These are phyloP conservation scores for Tricholoma terreum DNA, from an alignment of 768 basidiomycete species.

Conservation along the genomic window DNA sequence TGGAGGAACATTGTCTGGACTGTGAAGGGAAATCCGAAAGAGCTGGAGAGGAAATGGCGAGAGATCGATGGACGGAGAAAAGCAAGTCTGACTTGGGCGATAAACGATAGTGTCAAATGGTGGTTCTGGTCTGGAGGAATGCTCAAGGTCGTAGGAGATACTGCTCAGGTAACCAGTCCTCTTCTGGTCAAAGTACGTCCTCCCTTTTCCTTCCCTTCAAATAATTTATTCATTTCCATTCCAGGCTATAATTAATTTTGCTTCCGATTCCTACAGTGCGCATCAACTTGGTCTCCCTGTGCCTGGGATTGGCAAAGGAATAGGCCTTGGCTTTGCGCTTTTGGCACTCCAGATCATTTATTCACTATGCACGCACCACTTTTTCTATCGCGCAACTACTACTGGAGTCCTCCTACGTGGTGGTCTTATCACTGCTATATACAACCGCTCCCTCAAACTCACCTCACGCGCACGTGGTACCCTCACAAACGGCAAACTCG, in stretches of 20 bases:
- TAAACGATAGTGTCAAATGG: slow-evolving; percentile 77
- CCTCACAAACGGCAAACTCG: slow-evolving; percentile 83
- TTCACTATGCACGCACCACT: slow-evolving; percentile 73
- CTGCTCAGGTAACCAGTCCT: slow-evolving; percentile 70
- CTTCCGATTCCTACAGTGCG: slow-evolving; percentile 54
- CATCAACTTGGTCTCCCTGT: slow-evolving; percentile 35
- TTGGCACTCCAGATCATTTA: slow-evolving; percentile 64
- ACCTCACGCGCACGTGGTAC: slow-evolving; percentile 76
- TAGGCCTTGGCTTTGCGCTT: slow-evolving; percentile 74
- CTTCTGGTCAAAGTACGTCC: slow-evolving; percentile 72
- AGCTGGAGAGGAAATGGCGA: slow-evolving; percentile 63
- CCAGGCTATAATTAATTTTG: slow-evolving; percentile 71
- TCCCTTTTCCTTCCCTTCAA: neutral
- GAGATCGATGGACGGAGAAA: slow-evolving; percentile 57
- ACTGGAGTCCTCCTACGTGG: slow-evolving; percentile 80
- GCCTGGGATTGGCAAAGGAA: slow-evolving; percentile 50
- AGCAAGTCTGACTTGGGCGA: slow-evolving; percentile 62
- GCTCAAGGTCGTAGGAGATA: slow-evolving; percentile 60
- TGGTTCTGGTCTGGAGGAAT: slow-evolving; percentile 75
- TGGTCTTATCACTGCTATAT: slow-evolving; percentile 86
- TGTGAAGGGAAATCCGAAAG: slow-evolving; percentile 47
- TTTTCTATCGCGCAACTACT: slow-evolving; percentile 73
- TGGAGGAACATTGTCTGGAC: slow-evolving; percentile 57
- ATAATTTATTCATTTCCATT: neutral
- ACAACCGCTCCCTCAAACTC: slow-evolving; percentile 70